These are phyloP conservation scores for Fraxinus nigra DNA, from an alignment of 305 asterid genomes.

Conservation along the genomic window DNA sequence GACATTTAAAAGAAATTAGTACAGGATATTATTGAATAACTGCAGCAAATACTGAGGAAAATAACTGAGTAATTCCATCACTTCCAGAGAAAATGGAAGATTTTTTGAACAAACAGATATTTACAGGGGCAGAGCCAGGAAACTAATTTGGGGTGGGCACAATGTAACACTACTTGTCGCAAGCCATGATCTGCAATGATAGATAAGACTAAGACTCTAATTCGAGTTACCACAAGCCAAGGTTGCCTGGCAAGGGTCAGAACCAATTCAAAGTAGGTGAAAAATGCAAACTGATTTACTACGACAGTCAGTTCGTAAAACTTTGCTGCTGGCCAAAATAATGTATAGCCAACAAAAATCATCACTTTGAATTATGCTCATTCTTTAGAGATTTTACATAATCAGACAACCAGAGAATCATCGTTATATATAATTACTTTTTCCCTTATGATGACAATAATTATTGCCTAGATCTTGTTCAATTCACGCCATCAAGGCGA, in stretches of 20 bases:
- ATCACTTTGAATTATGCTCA: neutral
- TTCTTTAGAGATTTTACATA: neutral
- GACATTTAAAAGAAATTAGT: neutral
- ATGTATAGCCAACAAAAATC: neutral
- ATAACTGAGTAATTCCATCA: neutral
- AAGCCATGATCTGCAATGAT: constrained; percentile 59
- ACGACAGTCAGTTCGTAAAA: neutral
- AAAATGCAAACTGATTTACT: neutral
- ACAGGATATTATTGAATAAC: neutral
- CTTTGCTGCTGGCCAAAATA: neutral
- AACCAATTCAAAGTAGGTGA: neutral
- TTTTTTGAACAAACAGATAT: neutral
- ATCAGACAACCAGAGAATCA: neutral
- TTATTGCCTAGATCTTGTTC: neutral
- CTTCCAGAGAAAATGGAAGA: neutral
- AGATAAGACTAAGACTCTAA: neutral
- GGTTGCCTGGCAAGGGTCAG: neutral
- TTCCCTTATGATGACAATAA: neutral
- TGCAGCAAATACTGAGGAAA: neutral
- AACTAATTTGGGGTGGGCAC: too few species aligned
- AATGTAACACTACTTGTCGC: constrained; percentile 61
- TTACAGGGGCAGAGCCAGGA: too few species aligned
- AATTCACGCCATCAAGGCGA: neutral
- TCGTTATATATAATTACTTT: neutral
- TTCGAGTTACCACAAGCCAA: neutral